These are phyloP conservation scores for Phialophora verrucosa DNA, from an alignment of 2,329 filamentous ascomycete genomes.

Conservation along the genomic window DNA sequence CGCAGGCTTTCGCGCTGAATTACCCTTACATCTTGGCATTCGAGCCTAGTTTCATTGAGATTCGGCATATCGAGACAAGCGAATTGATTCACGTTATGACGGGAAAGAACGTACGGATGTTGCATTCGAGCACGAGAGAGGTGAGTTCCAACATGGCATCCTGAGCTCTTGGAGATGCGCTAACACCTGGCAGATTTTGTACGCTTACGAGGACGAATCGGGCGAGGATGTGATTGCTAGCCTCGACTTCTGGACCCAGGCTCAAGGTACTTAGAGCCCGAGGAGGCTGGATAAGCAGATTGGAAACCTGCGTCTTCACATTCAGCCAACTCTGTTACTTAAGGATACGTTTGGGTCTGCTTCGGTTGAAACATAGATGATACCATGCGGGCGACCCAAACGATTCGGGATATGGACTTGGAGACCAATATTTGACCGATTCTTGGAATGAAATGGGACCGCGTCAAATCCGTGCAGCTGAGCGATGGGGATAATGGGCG, in stretches of 20 bases:
- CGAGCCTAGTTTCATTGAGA: constrained; percentile 96
- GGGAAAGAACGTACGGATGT: constrained; percentile 94
- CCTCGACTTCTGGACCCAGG: constrained; percentile 85
- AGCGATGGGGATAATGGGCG: constrained; percentile 7
- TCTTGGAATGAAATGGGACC: constrained; percentile 6
- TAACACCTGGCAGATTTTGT: constrained; percentile 74
- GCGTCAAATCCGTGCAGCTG: background rate
- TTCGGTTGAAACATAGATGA: constrained; percentile 1
- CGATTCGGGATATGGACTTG: constrained; percentile 3
- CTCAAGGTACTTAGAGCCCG: constrained; percentile 25
- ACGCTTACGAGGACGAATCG: constrained; percentile 94
- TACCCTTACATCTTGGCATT: constrained; percentile 98
- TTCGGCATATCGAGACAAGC: constrained; percentile 91
- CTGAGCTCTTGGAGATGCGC: constrained; percentile 19
- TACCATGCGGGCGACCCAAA: background rate
- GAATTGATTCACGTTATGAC: constrained; percentile 92
- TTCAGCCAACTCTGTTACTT: background rate
- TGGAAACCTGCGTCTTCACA: constrained; percentile 9
- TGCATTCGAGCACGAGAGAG: constrained; percentile 96
- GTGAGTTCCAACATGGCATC: constrained; percentile 63
- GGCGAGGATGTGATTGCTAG: constrained; percentile 93
- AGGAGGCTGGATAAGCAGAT: constrained; percentile 6
- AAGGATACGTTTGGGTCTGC: background rate
- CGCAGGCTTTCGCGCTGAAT: constrained; percentile 89
- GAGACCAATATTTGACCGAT: constrained; percentile 3